A percentile compares a stretch with the other conserved stretches of the same genome.
Conservation (phyloP, 2,329 filamentous ascomycete genomes). For the Nigrospora sphaerica region DNA sequence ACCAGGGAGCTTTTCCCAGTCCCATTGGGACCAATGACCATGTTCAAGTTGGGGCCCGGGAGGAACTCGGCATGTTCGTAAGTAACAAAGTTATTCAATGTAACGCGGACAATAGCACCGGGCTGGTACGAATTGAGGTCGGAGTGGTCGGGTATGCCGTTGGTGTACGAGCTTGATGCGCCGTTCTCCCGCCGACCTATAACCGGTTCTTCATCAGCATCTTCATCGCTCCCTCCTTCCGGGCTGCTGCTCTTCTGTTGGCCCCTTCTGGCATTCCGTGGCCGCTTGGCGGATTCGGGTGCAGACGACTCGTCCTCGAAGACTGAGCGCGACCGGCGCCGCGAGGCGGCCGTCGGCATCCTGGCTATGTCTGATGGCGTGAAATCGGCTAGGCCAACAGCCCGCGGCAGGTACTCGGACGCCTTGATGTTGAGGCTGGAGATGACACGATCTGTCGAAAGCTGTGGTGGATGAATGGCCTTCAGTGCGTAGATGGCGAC, state of each 20-base stretch:
- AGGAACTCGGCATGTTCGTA: constrained; percentile 89
- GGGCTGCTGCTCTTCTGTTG: constrained; percentile 25
- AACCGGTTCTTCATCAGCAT: neutral
- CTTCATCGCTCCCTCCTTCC: constrained; percentile 7
- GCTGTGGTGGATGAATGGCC: too few relatives aligned
- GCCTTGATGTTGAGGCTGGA: too few relatives aligned
- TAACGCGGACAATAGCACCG: constrained; percentile 83
- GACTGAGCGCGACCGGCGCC: constrained; percentile 36
- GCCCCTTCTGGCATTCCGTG: constrained; percentile 13
- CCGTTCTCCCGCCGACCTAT: constrained; percentile 6
- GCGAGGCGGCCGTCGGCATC: constrained; percentile 21
- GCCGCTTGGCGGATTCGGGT: constrained; percentile 14
- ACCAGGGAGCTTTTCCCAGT: constrained; percentile 97
- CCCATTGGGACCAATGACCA: constrained; percentile 98
- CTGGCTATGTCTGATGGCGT: neutral
- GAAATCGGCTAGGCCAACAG: too few relatives aligned
- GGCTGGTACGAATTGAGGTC: constrained; percentile 44
- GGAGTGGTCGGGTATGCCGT: neutral
- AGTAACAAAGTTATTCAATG: constrained; percentile 84
- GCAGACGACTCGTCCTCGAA: constrained; percentile 26
- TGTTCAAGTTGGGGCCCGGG: constrained; percentile 88
- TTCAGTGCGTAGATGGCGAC: too few relatives aligned
- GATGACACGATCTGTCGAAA: too few relatives aligned
- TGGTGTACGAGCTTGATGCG: constrained; percentile 1
- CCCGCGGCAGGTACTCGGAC: too few relatives aligned